phyloP scores from a whole-genome alignment of 2,329 filamentous ascomycete species.

The Colletotrichum euphorbiae region DNA sequence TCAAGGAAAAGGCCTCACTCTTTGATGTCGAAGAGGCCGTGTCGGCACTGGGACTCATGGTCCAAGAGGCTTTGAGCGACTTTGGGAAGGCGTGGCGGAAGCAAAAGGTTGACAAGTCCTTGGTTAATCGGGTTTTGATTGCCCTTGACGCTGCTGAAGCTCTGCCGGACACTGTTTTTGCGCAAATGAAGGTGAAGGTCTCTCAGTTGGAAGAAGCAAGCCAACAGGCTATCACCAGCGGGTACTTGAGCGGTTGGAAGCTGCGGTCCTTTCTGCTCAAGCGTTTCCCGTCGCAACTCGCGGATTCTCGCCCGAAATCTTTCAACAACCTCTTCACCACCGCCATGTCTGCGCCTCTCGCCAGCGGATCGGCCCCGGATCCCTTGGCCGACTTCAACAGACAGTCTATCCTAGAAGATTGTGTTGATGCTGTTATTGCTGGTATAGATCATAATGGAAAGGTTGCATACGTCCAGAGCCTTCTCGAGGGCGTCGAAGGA shows the following conservation, averaged over 20 bases:
- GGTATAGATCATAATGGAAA: constrained; percentile 48
- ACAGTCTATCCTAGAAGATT: constrained; percentile 46
- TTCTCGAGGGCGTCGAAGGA: constrained; percentile 45
- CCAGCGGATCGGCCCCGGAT: constrained; percentile 22
- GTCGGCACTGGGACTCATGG: constrained; percentile 4
- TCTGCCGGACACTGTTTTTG: constrained; percentile 46
- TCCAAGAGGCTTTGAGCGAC: constrained; percentile 26
- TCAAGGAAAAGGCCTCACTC: constrained; percentile 23
- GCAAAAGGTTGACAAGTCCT: constrained; percentile 20
- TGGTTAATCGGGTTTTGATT: constrained; percentile 28
- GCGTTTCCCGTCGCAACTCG: constrained; percentile 49
- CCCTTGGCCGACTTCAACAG: constrained; percentile 27
- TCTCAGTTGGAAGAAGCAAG: constrained; percentile 52
- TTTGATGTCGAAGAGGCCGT: constrained; percentile 9
- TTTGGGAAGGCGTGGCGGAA: constrained; percentile 31
- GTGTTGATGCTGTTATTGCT: constrained; percentile 48
- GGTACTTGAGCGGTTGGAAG: constrained; percentile 58
- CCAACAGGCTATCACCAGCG: constrained; percentile 48
- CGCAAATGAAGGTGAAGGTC: constrained; percentile 48
- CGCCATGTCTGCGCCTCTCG: constrained; percentile 4
- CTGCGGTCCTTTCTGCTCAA: constrained; percentile 57
- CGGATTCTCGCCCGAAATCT: constrained; percentile 48
- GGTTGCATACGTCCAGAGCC: constrained; percentile 53
- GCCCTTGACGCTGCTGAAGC: constrained; percentile 44
- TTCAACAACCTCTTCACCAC: constrained; percentile 44